A percentile compares a stretch with the other conserved stretches of the same genome.
Conservation (phyloP, 352 stramenopile genomes). For the Globisporangium okanoganense region DNA sequence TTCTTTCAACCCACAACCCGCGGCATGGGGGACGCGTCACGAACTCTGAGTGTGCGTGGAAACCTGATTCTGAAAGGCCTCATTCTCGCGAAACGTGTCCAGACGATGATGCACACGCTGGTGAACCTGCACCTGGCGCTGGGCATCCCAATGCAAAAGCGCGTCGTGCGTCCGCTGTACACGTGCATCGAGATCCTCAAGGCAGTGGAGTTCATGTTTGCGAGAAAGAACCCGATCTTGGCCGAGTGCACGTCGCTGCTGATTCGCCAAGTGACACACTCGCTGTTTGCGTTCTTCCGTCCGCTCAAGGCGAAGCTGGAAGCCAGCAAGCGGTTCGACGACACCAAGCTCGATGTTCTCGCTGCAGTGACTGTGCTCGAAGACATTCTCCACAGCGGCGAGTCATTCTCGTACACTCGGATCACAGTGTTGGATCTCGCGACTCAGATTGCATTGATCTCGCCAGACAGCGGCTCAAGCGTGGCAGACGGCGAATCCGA, state of each 20-base stretch:
- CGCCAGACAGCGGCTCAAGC: conserved; percentile 33
- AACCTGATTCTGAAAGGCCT: conserved; percentile 91
- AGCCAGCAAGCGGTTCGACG: conserved; percentile 84
- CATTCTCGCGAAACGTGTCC: conserved; percentile 85
- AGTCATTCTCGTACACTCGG: conserved; percentile 84
- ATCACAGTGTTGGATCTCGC: conserved; percentile 78
- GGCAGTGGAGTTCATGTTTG: conserved; percentile 92
- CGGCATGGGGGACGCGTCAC: conserved; percentile 62
- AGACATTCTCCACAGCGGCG: conserved; percentile 75
- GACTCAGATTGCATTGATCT: conserved; percentile 78
- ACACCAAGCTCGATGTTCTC: conserved; percentile 83
- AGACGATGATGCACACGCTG: conserved; percentile 89
- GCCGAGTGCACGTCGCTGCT: conserved; percentile 71
- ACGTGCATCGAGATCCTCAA: conserved; percentile 91
- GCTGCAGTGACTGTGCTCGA: conserved; percentile 82
- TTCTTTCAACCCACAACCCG: conserved; percentile 83
- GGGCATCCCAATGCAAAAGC: conserved; percentile 83
- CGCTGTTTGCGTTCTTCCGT: conserved; percentile 76
- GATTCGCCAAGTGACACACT: conserved; percentile 74
- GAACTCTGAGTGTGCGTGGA: conserved; percentile 76
- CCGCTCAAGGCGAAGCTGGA: conserved; percentile 80
- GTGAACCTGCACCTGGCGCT: conserved; percentile 88
- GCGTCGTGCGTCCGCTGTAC: conserved; percentile 79
- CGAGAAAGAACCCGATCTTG: conserved; percentile 80
- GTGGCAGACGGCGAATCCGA: conserved; percentile 39